Evolutionary conservation across 139 green algal species (phyloP), one percentile per base, ranked within the genome.

Genomic region (Tetradesmus lagerheimii): DNA sequence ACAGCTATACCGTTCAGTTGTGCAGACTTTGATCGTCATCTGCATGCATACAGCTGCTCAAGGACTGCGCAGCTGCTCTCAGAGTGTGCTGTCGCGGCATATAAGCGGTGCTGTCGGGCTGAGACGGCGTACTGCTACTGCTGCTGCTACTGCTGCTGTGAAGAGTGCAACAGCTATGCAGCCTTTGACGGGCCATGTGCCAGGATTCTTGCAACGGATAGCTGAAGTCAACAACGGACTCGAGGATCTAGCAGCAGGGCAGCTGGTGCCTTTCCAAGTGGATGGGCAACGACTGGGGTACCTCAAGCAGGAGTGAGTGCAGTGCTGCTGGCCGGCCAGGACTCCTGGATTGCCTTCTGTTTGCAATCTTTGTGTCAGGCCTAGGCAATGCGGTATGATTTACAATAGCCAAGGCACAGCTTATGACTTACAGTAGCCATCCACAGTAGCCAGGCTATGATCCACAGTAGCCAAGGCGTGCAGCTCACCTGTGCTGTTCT

Each of bases 211-310:
- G 34, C 67, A 91, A 75, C 92, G 93, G 8, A 71, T 96, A 5
- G 71, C 89, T 23, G 88, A 95, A 16, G 95, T 94, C 88, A 97
- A 97, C 67, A 89, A 71, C 20, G 93, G 91, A 11, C 81, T 93
- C 0, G 87, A 91, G 2, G 86, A 93, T 3, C 71, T 94, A 6
- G 91, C 80, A 9, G 82, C 37, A 2, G 20, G 88, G 12, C 37
- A 77, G 29, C 93, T 95, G 9, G 90, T 93, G 18, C 93, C 93
- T 0, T 93, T 97, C n/a, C 14, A 41, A 0, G 80, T 96, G 4
- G 89, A 67, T 23, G 92, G 93, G 20, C 84, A 92, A 38, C 37
- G 89, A 12, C 79, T 96, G 11, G 95, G 95, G 1, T 92, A 95
- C 67, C 45, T 97, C 16, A 93, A 93, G 62, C 90, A 86, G 29